Evolutionary conservation across 208 protist genomes (phyloP).

Genomic region (Wallacemonas sp.): DNA sequence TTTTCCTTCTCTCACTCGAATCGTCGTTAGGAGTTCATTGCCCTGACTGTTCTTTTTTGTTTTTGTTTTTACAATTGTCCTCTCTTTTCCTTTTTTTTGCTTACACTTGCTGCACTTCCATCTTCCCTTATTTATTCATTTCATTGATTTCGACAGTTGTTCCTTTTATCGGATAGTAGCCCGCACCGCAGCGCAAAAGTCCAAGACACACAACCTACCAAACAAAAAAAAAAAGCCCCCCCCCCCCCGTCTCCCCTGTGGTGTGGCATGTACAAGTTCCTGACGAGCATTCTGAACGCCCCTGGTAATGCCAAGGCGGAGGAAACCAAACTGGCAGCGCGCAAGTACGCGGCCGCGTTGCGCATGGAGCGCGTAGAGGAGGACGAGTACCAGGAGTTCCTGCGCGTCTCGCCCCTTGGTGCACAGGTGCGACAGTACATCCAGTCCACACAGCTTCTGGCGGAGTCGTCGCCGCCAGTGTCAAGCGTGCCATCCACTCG

Average conservation of each 20-base stretch:
- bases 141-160: no score
- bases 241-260: background rate
- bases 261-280: slow-evolving; percentile 5
- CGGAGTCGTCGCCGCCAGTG: slow-evolving; percentile 1
- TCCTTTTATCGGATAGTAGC: no score
- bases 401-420: slow-evolving; percentile 4
- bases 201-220: background rate
- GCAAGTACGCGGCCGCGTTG: slow-evolving; percentile 6
- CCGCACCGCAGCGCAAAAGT: no score
- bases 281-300: slow-evolving; percentile 7
- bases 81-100: no score
- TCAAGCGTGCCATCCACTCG: background rate
- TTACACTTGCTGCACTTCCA: no score
- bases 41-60: no score
- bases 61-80: no score
- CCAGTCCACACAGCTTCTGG: slow-evolving; percentile 5
- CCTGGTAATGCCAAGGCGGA: slow-evolving; percentile 6
- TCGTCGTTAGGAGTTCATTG: no score
- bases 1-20: no score
- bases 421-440: slow-evolving; percentile 8
- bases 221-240: background rate
- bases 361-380: slow-evolving; percentile 8
- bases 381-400: slow-evolving; percentile 17
- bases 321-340: slow-evolving; percentile 10
- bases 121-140: no score